Percentiles rank a stretch among this genome's conserved stretches.
phyloP scores from a whole-genome alignment of 192 early-diverging fungal genomes.

The Endogone sp. region DNA sequence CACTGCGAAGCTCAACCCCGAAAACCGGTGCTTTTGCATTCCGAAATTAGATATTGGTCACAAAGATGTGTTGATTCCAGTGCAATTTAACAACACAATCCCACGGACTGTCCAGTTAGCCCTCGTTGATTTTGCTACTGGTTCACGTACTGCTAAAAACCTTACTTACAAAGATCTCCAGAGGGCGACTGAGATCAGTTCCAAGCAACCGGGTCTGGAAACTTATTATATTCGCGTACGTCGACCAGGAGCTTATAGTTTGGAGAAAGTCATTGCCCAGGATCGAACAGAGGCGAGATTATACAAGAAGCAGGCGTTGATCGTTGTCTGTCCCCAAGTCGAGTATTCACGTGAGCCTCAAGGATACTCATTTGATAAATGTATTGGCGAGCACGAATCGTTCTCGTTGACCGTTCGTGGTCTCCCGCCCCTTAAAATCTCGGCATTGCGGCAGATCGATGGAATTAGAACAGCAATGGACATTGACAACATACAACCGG shows the following conservation, averaged over 20 bases:
- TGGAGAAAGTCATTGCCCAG: slow-evolving; percentile 25
- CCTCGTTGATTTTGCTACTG: slow-evolving; percentile 29
- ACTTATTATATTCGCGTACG: slow-evolving; percentile 27
- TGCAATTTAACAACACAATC: slow-evolving; percentile 37
- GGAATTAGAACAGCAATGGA: not conserved
- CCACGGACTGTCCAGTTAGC: slow-evolving; percentile 22
- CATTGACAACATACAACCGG: slow-evolving; percentile 30
- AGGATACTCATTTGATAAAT: slow-evolving; percentile 11
- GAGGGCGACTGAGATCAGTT: slow-evolving; percentile 27
- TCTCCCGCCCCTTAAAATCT: slow-evolving; percentile 37
- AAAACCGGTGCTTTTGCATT: slow-evolving; percentile 42
- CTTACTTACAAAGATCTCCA: slow-evolving; percentile 21
- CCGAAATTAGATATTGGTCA: slow-evolving; percentile 22
- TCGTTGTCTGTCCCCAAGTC: slow-evolving; percentile 35
- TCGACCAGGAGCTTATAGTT: slow-evolving; percentile 32
- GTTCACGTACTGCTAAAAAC: slow-evolving; percentile 1
- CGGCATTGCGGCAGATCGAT: slow-evolving; percentile 19
- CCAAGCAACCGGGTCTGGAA: slow-evolving; percentile 20
- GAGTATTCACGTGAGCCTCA: slow-evolving; percentile 13
- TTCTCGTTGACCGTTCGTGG: slow-evolving; percentile 26
- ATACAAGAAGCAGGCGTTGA: slow-evolving; percentile 24
- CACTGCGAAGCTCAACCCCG: slow-evolving; percentile 41
- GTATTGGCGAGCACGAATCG: slow-evolving; percentile 23
- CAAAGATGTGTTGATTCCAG: slow-evolving; percentile 22
- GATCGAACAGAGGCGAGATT: slow-evolving; percentile 32